These are phyloP conservation scores for Chlamydomonas eustigma DNA, from an alignment of 139 green algal species.

Conservation along the genomic window DNA sequence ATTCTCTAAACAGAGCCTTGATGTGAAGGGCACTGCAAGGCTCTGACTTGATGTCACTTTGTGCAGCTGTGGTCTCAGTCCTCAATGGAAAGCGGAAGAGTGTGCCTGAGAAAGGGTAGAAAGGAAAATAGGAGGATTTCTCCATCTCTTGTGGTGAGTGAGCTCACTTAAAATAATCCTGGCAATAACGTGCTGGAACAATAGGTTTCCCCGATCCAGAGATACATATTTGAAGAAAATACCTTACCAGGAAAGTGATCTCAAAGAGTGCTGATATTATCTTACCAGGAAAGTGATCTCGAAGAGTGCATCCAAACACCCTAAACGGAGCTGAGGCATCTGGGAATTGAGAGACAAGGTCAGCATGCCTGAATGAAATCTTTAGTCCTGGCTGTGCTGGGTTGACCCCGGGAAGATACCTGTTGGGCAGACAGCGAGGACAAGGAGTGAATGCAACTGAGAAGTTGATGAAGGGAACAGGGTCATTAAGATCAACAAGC, in stretches of 20 bases:
- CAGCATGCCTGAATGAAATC: conserved; percentile 55
- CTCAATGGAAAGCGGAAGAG: conserved; percentile 80
- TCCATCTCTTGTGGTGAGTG: not conserved
- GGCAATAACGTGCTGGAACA: too few relatives aligned
- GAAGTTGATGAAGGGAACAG: too few relatives aligned
- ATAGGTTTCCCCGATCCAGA: too few relatives aligned
- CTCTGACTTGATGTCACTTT: conserved; percentile 63
- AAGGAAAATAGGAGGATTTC: not conserved
- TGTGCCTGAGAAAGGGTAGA: conserved; percentile 54
- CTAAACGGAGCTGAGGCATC: conserved; percentile 64
- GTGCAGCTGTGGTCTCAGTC: conserved; percentile 24
- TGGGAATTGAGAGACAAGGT: conserved; percentile 66
- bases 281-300: conserved; percentile 10
- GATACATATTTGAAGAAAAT: not conserved
- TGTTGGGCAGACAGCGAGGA: too few relatives aligned
- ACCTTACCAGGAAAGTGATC: conserved; percentile 5
- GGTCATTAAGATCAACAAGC: too few relatives aligned
- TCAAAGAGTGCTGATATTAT: conserved; percentile 22
- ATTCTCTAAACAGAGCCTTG: not conserved
- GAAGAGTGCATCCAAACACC: conserved; percentile 63
- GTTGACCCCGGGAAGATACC: conserved; percentile 37
- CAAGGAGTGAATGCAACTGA: too few relatives aligned
- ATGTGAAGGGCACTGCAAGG: not conserved
- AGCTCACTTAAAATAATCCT: too few relatives aligned
- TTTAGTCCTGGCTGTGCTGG: conserved; percentile 43